phyloP scores from a whole-genome alignment of 2,329 filamentous ascomycete genomes.

The Amauroascus niger region DNA sequence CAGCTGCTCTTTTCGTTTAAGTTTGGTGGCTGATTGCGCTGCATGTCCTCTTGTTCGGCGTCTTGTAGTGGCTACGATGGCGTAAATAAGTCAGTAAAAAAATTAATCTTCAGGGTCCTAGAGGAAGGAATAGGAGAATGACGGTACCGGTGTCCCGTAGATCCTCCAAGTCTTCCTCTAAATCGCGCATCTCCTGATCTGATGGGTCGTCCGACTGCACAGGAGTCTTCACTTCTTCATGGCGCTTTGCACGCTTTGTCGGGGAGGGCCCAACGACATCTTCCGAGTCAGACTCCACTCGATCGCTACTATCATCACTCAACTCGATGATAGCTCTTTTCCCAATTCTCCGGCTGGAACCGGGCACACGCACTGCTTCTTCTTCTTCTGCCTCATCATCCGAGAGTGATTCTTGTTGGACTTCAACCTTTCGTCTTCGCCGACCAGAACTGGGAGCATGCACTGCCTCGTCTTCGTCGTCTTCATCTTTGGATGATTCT shows the following conservation, averaged over 20 bases:
- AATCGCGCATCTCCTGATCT: conserved; percentile 33
- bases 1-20: conserved; percentile 33
- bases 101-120: not conserved
- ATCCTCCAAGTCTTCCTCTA: conserved; percentile 39
- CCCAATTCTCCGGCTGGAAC: conserved; percentile 21
- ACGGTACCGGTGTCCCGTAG: conserved; percentile 36
- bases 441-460: conserved; percentile 13
- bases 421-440: too few species aligned
- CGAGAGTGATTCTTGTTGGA: not conserved
- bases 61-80: conserved; percentile 27
- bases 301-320: conserved; percentile 24
- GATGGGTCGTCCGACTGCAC: conserved; percentile 9
- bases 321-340: conserved; percentile 23
- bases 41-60: conserved; percentile 35
- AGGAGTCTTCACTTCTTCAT: conserved; percentile 9
- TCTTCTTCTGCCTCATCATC: conserved; percentile 6
- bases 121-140: too few species aligned
- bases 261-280: conserved; percentile 23
- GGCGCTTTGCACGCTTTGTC: conserved; percentile 21
- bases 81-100: conserved; percentile 15
- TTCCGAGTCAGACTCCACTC: conserved; percentile 25
- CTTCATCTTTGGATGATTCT: not conserved
- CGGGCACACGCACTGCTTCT: conserved; percentile 5
- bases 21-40: conserved; percentile 32
- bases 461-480: conserved; percentile 5